These are phyloP conservation scores for Mycogone perniciosa DNA, from an alignment of 2,329 filamentous ascomycete genomes.

Conservation along the genomic window DNA sequence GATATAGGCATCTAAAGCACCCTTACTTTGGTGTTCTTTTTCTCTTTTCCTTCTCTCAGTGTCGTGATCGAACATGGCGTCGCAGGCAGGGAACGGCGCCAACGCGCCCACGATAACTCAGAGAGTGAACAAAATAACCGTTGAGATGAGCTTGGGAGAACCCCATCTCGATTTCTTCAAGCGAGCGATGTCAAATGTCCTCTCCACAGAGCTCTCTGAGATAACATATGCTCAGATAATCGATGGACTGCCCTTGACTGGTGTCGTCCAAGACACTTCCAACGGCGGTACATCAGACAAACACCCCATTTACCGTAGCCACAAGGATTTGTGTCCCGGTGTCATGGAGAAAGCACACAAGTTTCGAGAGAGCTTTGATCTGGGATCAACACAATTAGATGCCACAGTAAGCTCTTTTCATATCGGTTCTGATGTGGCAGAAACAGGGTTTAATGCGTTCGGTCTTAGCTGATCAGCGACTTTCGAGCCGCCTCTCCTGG, in stretches of 20 bases:
- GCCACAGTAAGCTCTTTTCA: constrained; percentile 10
- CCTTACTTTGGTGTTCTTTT: too few relatives aligned
- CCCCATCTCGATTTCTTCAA: not conserved
- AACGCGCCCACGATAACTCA: not conserved
- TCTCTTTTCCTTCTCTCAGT: too few relatives aligned
- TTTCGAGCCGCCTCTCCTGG: constrained; percentile 19
- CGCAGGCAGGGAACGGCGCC: too few relatives aligned
- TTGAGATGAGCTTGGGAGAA: not conserved
- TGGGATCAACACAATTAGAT: constrained; percentile 6
- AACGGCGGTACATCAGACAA: not conserved
- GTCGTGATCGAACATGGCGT: too few relatives aligned
- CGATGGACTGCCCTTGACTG: constrained; percentile 13
- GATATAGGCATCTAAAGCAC: too few relatives aligned
- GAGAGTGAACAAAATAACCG: not conserved
- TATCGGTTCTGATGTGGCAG: not conserved
- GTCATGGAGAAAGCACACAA: constrained; percentile 13
- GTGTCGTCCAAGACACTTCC: not conserved
- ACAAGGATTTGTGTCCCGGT: constrained; percentile 17
- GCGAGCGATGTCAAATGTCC: constrained; percentile 1
- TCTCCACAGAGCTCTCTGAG: constrained; percentile 6
- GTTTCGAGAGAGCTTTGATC: constrained; percentile 14
- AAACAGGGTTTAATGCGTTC: not conserved
- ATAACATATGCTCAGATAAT: constrained; percentile 17
- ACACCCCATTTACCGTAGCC: constrained; percentile 17
- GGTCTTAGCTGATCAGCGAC: constrained; percentile 17